A percentile compares a stretch with the other conserved stretches of the same genome.
Evolutionary conservation across 192 early-diverging fungal species (phyloP).

Genomic region (Blastocladiella britannica): DNA sequence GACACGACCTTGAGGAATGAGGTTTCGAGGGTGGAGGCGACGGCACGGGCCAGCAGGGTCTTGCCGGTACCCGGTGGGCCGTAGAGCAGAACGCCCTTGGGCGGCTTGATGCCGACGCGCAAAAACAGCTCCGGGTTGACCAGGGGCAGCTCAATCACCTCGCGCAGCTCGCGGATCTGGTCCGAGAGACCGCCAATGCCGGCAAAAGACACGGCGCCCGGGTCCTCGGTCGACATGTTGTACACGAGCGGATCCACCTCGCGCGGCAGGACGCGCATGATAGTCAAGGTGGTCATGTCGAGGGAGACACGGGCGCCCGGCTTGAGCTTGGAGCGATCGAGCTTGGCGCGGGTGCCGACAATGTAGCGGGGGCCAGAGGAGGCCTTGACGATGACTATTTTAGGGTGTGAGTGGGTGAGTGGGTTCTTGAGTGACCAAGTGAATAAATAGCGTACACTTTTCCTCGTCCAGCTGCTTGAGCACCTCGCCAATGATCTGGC

Average conservation of each 20-base stretch:
- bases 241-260: constrained; percentile 99
- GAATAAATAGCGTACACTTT: constrained; percentile 76
- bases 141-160: constrained; percentile 95
- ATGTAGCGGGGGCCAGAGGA: constrained; percentile 94
- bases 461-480: constrained; percentile 94
- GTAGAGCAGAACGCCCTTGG: constrained; percentile 92
- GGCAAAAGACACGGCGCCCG: constrained; percentile 83
- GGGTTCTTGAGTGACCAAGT: neutral
- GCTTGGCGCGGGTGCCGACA: constrained; percentile 83
- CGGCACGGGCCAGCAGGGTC: constrained; percentile 88
- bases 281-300: constrained; percentile 99
- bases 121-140: constrained; percentile 97
- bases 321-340: constrained; percentile 87
- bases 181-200: constrained; percentile 89
- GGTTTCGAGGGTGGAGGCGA: constrained; percentile 89
- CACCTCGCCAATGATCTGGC: constrained; percentile 95
- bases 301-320: constrained; percentile 93
- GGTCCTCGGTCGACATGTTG: constrained; percentile 97
- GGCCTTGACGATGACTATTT: constrained; percentile 83
- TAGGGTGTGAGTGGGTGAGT: neutral
- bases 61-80: constrained; percentile 97
- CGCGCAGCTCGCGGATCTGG: constrained; percentile 92
- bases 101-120: constrained; percentile 93
- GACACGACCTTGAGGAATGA: constrained; percentile 98
- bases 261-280: constrained; percentile 93